phyloP scores from a whole-genome alignment of 78 protist species.

The Dictyostelium capitatum region DNA sequence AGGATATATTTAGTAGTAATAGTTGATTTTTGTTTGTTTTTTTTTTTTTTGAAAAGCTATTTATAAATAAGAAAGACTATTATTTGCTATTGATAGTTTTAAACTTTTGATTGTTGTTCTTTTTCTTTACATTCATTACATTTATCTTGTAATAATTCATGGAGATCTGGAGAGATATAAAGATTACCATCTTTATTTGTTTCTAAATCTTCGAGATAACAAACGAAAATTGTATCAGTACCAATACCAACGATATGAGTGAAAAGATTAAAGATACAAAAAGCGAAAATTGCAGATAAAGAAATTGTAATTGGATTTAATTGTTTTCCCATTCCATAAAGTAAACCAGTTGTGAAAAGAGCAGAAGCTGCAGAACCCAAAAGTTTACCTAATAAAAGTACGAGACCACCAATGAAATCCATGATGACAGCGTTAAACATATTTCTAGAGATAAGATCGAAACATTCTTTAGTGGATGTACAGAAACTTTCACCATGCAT shows the following conservation, averaged over 20 bases:
- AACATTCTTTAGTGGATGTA: slow-evolving; percentile 58
- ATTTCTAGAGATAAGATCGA: slow-evolving; percentile 68
- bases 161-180: slow-evolving; percentile 64
- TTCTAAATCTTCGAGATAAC: slow-evolving; percentile 80
- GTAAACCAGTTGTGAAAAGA: slow-evolving; percentile 19
- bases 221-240: slow-evolving; percentile 83
- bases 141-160: slow-evolving; percentile 76
- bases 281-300: slow-evolving; percentile 66
- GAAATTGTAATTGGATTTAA: slow-evolving; percentile 60
- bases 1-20: background rate
- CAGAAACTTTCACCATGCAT: slow-evolving; percentile 82
- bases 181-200: slow-evolving; percentile 55
- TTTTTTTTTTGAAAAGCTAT: background rate
- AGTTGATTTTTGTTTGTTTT: background rate
- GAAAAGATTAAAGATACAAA: slow-evolving; percentile 59
- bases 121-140: slow-evolving; percentile 15
- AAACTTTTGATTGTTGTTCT: slow-evolving; percentile 3
- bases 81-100: background rate
- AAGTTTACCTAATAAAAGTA: slow-evolving; percentile 72
- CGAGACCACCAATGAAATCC: slow-evolving; percentile 74
- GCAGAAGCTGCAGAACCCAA: slow-evolving; percentile 73
- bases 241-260: slow-evolving; percentile 80
- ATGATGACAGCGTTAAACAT: slow-evolving; percentile 74
- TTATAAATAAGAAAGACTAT: background rate
- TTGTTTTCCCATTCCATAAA: slow-evolving; percentile 44